Evolutionary conservation across 164 flowering plant genomes (phyloP).

Genomic region (Magnolia sinica): DNA sequence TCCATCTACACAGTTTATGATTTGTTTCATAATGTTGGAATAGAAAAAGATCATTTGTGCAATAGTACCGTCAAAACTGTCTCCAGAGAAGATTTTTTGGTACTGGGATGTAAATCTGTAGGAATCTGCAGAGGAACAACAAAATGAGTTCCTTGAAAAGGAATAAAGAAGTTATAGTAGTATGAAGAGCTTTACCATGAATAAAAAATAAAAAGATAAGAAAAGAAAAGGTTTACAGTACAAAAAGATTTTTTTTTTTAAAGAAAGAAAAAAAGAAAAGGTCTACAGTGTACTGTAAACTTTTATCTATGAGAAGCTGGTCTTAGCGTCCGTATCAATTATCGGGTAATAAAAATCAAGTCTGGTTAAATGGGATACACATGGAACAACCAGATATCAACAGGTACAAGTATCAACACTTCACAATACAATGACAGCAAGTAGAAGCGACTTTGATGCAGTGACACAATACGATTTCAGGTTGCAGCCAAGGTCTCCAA

Average conservation of each 20-base stretch:
- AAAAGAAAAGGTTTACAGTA: no score
- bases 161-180: neutral
- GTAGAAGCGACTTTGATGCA: no score
- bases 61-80: slow-evolving; percentile 89
- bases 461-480: no score
- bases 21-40: neutral
- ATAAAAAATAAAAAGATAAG: neutral
- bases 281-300: neutral
- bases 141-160: neutral
- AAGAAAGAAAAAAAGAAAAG: no score
- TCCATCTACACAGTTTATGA: neutral
- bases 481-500: no score
- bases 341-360: neutral
- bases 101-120: slow-evolving; percentile 78
- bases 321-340: neutral
- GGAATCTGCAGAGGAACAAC: slow-evolving; percentile 69
- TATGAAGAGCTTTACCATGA: neutral
- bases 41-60: neutral
- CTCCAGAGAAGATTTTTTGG: slow-evolving; percentile 91
- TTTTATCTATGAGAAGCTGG: neutral
- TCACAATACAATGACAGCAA: no score
- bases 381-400: neutral
- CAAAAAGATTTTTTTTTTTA: no score
- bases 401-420: no score
- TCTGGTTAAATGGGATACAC: neutral